phyloP scores from a whole-genome alignment of 2,329 filamentous ascomycete genomes.

The Chrysosporium keratinophilum region DNA sequence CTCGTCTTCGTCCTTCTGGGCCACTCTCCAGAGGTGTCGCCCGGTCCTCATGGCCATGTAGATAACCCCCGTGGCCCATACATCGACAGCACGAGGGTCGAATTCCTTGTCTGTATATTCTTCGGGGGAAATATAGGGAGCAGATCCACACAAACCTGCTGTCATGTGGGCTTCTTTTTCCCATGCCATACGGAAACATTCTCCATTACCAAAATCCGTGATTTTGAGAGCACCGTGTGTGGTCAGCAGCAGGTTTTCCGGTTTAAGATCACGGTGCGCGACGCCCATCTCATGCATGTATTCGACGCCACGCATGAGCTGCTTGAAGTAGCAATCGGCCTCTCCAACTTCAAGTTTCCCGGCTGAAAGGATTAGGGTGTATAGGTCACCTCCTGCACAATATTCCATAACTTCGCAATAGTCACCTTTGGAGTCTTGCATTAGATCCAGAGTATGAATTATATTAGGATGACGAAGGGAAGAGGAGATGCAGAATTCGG shows the following conservation, averaged over 20 bases:
- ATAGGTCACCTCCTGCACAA: conserved; percentile 90
- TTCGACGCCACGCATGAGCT: conserved; percentile 96
- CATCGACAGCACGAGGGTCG: conserved; percentile 91
- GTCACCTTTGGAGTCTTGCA: conserved; percentile 92
- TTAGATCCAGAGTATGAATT: conserved; percentile 89
- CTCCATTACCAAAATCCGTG: conserved; percentile 96
- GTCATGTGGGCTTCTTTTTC: conserved; percentile 98
- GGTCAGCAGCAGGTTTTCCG: conserved; percentile 88
- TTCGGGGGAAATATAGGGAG: conserved; percentile 93
- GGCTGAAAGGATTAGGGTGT: conserved; percentile 81
- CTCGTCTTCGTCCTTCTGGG: conserved; percentile 92
- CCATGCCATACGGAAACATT: conserved; percentile 99
- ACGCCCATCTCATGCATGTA: conserved; percentile 99
- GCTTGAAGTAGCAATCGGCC: conserved; percentile 97
- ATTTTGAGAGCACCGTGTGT: conserved; percentile 91
- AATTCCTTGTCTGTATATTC: conserved; percentile 95
- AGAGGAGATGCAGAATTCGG: conserved; percentile 97
- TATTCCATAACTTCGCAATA: conserved; percentile 99
- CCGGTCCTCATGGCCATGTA: conserved; percentile 99
- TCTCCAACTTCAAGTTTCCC: conserved; percentile 81
- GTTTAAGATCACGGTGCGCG: conserved; percentile 90
- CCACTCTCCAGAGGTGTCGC: conserved; percentile 90
- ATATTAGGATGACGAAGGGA: conserved; percentile 94
- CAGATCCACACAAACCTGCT: conserved; percentile 87
- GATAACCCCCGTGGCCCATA: conserved; percentile 97